These are phyloP conservation scores for Eremothecium cymbalariae DNA, from an alignment of 1,139 yeast genomes.

Conservation along the genomic window DNA sequence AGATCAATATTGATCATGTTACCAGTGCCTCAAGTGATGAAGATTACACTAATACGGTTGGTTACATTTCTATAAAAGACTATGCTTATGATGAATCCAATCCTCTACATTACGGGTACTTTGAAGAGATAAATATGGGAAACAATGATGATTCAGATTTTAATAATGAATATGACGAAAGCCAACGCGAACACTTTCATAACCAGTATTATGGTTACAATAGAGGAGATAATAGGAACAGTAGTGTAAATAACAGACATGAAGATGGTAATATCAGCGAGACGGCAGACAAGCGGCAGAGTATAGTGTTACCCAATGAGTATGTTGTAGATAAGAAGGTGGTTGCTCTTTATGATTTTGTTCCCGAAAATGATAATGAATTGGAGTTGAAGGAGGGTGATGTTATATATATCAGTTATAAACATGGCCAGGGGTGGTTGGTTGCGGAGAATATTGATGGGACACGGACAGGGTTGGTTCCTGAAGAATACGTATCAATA, in stretches of 20 bases:
- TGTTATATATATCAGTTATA: constrained; percentile 71
- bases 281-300: constrained; percentile 35
- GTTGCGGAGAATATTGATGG: constrained; percentile 49
- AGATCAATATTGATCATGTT: background rate
- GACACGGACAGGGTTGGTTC: constrained; percentile 72
- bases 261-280: constrained; percentile 30
- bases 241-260: constrained; percentile 8
- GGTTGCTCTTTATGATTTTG: constrained; percentile 79
- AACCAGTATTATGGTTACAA: background rate
- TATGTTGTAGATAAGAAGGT: constrained; percentile 49
- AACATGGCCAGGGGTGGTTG: constrained; percentile 98
- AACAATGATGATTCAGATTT: constrained; percentile 15
- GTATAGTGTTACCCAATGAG: constrained; percentile 29
- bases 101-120: constrained; percentile 57
- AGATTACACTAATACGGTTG: constrained; percentile 13
- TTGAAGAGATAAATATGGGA: constrained; percentile 15
- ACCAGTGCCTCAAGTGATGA: constrained; percentile 3
- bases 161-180: constrained; percentile 7
- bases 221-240: constrained; percentile 1
- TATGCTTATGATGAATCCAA: constrained; percentile 65
- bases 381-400: constrained; percentile 75
- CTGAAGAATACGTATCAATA: constrained; percentile 84
- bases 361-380: constrained; percentile 92
- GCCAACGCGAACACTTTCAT: background rate
- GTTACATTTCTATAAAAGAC: constrained; percentile 51